These are phyloP conservation scores for Chloropicon primus DNA, from an alignment of 139 green algal genomes.

Conservation along the genomic window DNA sequence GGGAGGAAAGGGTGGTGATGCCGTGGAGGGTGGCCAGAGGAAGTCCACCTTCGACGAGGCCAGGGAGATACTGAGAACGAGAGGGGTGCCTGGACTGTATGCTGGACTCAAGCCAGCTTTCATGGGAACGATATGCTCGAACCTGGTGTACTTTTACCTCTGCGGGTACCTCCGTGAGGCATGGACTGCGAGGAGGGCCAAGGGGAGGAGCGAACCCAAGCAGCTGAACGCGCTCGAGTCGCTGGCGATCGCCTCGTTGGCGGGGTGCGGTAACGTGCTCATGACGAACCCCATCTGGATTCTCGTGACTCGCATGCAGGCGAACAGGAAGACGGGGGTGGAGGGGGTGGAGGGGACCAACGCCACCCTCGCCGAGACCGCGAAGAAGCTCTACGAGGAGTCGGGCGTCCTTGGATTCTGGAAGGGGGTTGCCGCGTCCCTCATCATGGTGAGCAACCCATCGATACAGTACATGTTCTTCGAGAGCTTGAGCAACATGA, in stretches of 20 bases:
- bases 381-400: slow-evolving; percentile 32
- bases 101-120: slow-evolving; percentile 46
- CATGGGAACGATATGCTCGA: slow-evolving; percentile 53
- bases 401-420: slow-evolving; percentile 17
- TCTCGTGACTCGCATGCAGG: slow-evolving; percentile 76
- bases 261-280: slow-evolving; percentile 69
- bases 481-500: slow-evolving; percentile 23
- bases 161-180: slow-evolving; percentile 17
- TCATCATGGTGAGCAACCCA: slow-evolving; percentile 83
- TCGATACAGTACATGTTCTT: slow-evolving; percentile 76
- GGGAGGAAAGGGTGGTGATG: too few species aligned
- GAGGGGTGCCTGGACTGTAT: slow-evolving; percentile 42
- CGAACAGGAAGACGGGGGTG: slow-evolving; percentile 5
- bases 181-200: not conserved
- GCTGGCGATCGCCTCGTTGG: slow-evolving; percentile 53
- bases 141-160: slow-evolving; percentile 77
- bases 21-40: too few species aligned
- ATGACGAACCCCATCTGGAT: slow-evolving; percentile 88
- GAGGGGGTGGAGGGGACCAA: not conserved
- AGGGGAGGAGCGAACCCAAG: slow-evolving; percentile 8
- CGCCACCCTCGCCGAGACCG: slow-evolving; percentile 10
- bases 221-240: slow-evolving; percentile 34
- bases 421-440: slow-evolving; percentile 55
- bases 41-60: not conserved
- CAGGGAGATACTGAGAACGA: slow-evolving; percentile 23